Base-by-base conservation (phyloP, 2,329 filamentous ascomycete species). In the Apiospora koreana region DNA sequence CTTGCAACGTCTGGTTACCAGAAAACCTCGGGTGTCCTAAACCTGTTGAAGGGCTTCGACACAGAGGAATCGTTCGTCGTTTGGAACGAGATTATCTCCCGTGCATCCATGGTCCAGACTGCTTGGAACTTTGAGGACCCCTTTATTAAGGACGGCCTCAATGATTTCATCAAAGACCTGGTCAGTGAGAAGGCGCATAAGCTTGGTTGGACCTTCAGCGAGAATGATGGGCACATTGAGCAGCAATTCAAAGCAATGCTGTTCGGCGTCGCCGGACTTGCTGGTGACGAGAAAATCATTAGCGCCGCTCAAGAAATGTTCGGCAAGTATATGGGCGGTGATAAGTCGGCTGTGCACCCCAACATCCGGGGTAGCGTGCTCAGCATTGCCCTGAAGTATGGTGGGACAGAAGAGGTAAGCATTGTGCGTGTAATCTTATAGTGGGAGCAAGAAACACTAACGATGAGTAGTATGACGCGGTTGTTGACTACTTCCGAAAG, bases 171-270 rank as follows among this genome's bases (percentile, higher is more conserved):
- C 79, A 88, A 91, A 73, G 89, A 93, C 14, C 87, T 98, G 28
- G 88, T 93, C 71, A 91, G 91, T 77, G 85, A 88, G 75, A 95
- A 94, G 81, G 92, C 95, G 0, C 95, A 98, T 80, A 89, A 94
- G 78, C 83, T 97, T 62, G 95, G 95, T 71, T 98, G 95, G 95
- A 84, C 89, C 18, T 97, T 98, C 82, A 92, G 89, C 38, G 92
- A 95, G 35, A 87, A 87, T 3, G 95, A 98, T 76, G 94, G 93
- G 67, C 95, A 98, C 79, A 91, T 98, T 74, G 87, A 95, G 80
- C 94, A 97, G 81, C 95, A 98, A 80, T 97, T 97, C 87, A 98
- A 98, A 86, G 91, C 91, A 18, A 88, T 98, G 79, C 88, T 98
- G 80, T 98, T 98, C 79, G 93, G 93, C 72, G 89, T 87, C 75